Evolutionary conservation across 129 eudicot species (phyloP), one percentile per base, ranked within the genome.

Genomic region (Mikania micrantha): DNA sequence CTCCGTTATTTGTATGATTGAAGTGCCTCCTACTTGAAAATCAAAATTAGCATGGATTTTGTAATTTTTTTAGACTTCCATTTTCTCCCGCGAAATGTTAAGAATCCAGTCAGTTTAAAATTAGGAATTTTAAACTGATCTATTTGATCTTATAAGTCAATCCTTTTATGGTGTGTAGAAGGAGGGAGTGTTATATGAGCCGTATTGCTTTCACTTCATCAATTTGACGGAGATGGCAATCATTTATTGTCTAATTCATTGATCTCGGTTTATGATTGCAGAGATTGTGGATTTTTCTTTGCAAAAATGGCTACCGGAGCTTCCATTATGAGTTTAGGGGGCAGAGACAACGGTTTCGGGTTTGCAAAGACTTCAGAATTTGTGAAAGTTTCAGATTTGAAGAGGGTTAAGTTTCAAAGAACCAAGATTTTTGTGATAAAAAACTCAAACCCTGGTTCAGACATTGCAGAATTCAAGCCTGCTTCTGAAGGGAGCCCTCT

Each of bases 401-500:
- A 88, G 59, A 84, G 91, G 82, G 83, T 84, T 66, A 84, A 86
- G 76, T 84, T 85, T 74, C 79, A 76, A 9, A 70, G 89, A 72
- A 79, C 81, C 67, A 86, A 77, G 83, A 77, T 81, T 47, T 78
- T 71, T 0, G 77, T 86, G 59, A 69, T 88, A 28, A 82, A 81
- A 54, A 88, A 79, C 68, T 86, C 96, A 13, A 83, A 75, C 64
- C 79, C 86, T 36, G 88, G 91, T 76, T 85, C 87, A 20, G 95
- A 93, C 48, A 84, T 82, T 75, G 91, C 81, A 13, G 92, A 88
- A 59, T 86, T 93, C 48, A 80, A 73, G 65, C 92, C 96, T 64
- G 98, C 96, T 71, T 93, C 96, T 41, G 95, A 84, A 59, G 96
- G 98, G 67, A 93, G 98, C 67, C 88, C 84, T 56, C 83, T 93